Percentiles rank a stretch among this genome's conserved stretches.
phyloP scores from a whole-genome alignment of 805 yeast species.

The Nakazawaea anatomiae region DNA sequence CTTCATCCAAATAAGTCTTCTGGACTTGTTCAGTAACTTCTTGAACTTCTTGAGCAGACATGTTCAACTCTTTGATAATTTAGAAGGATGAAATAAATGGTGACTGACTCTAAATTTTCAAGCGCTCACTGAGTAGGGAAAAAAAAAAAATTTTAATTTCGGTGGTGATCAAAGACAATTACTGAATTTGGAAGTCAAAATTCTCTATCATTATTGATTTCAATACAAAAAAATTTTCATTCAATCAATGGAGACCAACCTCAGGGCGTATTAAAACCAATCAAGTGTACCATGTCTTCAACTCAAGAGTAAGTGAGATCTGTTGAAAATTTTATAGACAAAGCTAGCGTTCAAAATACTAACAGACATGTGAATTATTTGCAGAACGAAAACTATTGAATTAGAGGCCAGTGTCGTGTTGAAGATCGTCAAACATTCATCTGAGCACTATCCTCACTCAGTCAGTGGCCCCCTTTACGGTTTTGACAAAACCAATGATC shows the following conservation, averaged over 20 bases:
- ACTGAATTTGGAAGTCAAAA: neutral
- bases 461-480: conserved; percentile 73
- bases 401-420: conserved; percentile 49
- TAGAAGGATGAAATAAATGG: too few species aligned
- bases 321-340: neutral
- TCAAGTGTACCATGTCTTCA: neutral
- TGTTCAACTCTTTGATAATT: conserved; percentile 1
- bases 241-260: neutral
- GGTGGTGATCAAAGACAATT: neutral
- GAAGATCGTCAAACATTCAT: conserved; percentile 61
- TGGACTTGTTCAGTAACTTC: conserved; percentile 58
- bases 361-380: neutral
- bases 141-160: neutral
- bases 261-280: neutral
- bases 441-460: conserved; percentile 55
- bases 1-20: conserved; percentile 84
- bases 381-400: conserved; percentile 28
- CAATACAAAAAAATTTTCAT: neutral
- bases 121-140: too few species aligned
- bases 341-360: neutral
- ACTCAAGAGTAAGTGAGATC: neutral
- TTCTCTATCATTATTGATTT: neutral
- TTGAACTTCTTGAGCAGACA: conserved; percentile 39
- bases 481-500: conserved; percentile 51
- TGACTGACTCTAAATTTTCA: too few species aligned